Percentiles rank a stretch among this genome's conserved stretches.
These are phyloP conservation scores for Yamadazyma triangularis DNA, from an alignment of 1,139 yeast species.

Conservation along the genomic window DNA sequence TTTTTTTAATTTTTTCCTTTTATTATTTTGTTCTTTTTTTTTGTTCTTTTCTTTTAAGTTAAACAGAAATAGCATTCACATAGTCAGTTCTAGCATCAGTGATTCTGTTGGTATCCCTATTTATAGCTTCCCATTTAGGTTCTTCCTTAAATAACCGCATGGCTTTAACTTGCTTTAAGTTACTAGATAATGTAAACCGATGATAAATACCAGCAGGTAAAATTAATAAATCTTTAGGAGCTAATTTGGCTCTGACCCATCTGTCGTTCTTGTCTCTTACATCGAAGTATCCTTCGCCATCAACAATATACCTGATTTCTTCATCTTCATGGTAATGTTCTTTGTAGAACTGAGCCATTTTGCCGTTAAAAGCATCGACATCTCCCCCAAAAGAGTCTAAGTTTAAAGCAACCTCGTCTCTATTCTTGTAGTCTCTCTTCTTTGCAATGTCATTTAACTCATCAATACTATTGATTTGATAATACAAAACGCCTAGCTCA, in stretches of 20 bases:
- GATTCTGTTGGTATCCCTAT: slow-evolving; percentile 40
- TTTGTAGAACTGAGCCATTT: slow-evolving; percentile 66
- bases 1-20: no score
- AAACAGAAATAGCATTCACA: slow-evolving; percentile 26
- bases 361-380: slow-evolving; percentile 52
- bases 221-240: slow-evolving; percentile 62
- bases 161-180: slow-evolving; percentile 63
- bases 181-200: slow-evolving; percentile 70
- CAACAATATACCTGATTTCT: slow-evolving; percentile 85
- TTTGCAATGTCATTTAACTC: slow-evolving; percentile 65
- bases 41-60: slow-evolving; percentile 1
- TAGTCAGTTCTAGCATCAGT: slow-evolving; percentile 31
- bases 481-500: slow-evolving; percentile 68
- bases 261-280: slow-evolving; percentile 63
- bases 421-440: slow-evolving; percentile 70
- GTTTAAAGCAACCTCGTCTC: slow-evolving; percentile 67
- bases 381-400: slow-evolving; percentile 63
- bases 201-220: slow-evolving; percentile 93
- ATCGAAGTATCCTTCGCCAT: slow-evolving; percentile 91
- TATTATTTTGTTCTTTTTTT: background rate
- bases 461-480: slow-evolving; percentile 44
- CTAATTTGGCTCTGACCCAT: slow-evolving; percentile 77
- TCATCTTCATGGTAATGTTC: slow-evolving; percentile 97
- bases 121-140: slow-evolving; percentile 93
- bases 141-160: slow-evolving; percentile 86